These are phyloP conservation scores for Penicillium digitatum DNA, from an alignment of 2,329 filamentous ascomycete species.

Conservation along the genomic window DNA sequence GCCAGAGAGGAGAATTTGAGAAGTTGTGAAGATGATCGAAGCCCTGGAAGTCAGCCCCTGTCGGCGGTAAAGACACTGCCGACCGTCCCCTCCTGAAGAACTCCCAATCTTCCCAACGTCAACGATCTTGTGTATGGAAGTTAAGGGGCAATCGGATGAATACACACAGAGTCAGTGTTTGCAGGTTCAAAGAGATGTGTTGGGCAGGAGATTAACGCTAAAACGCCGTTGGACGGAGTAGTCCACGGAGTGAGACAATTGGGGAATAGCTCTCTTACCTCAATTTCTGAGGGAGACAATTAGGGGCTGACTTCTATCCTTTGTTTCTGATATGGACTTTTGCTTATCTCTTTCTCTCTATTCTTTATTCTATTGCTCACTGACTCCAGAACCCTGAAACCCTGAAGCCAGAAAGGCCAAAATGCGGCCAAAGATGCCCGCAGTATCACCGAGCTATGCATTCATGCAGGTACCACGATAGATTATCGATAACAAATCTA, in stretches of 20 bases:
- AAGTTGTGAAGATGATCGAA: slow-evolving; percentile 13
- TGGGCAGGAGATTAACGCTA: neutral
- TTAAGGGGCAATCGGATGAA: neutral
- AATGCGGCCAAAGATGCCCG: neutral
- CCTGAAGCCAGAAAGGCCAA: neutral
- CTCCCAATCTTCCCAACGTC: neutral
- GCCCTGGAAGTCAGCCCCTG: slow-evolving; percentile 16
- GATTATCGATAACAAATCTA: neutral
- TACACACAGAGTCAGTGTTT: neutral
- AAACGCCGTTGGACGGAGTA: neutral
- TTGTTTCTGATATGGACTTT: neutral
- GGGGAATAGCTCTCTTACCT: slow-evolving; percentile 1
- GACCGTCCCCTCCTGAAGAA: slow-evolving; percentile 16
- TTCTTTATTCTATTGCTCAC: neutral
- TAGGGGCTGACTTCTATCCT: slow-evolving; percentile 6
- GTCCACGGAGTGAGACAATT: neutral
- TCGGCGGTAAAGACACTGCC: slow-evolving; percentile 24
- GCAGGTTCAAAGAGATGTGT: neutral
- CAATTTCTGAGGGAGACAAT: slow-evolving; percentile 2
- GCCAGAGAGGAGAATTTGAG: slow-evolving; percentile 17
- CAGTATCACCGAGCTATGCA: slow-evolving; percentile 8
- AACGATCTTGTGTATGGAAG: neutral
- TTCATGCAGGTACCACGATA: slow-evolving; percentile 11
- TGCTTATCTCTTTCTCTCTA: neutral
- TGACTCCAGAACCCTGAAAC: neutral